phyloP scores from a whole-genome alignment of 768 basidiomycete genomes.

The Leccinum sublutescens region DNA sequence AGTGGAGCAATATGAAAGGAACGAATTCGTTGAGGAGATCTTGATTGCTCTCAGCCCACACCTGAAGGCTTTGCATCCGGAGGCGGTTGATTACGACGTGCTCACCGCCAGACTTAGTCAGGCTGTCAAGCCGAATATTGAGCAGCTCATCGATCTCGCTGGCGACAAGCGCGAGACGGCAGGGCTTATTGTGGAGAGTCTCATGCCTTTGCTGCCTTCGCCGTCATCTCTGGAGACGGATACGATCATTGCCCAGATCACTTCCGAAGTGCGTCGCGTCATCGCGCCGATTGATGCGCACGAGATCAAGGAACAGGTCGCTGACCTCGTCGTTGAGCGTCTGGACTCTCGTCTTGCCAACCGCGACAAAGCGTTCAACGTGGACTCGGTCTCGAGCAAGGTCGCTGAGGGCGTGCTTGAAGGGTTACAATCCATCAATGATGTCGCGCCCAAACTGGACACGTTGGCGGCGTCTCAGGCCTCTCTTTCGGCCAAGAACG shows the following conservation, averaged over 20 bases:
- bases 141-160: constrained; percentile 84
- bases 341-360: constrained; percentile 78
- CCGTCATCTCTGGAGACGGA: constrained; percentile 49
- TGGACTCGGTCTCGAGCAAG: constrained; percentile 54
- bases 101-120: constrained; percentile 74
- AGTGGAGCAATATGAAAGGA: constrained; percentile 47
- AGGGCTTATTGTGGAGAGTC: constrained; percentile 69
- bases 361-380: constrained; percentile 67
- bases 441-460: constrained; percentile 41
- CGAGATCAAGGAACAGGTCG: constrained; percentile 86
- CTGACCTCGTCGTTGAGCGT: constrained; percentile 84
- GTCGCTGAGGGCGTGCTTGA: constrained; percentile 53
- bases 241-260: constrained; percentile 56
- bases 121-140: constrained; percentile 86
- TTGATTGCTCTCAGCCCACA: constrained; percentile 57
- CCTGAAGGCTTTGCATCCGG: constrained; percentile 57
- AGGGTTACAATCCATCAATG: constrained; percentile 41
- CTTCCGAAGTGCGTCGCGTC: constrained; percentile 65
- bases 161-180: constrained; percentile 90
- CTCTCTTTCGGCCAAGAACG: constrained; percentile 38
- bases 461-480: constrained; percentile 43
- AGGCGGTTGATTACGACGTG: constrained; percentile 74
- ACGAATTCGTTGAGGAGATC: constrained; percentile 62
- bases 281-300: constrained; percentile 80
- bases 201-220: constrained; percentile 62